Evolutionary conservation across 371 early-diverging fungal genomes (phyloP), one percentile per base, ranked within the genome.

Genomic region (Apophysomyces ossiformis): DNA sequence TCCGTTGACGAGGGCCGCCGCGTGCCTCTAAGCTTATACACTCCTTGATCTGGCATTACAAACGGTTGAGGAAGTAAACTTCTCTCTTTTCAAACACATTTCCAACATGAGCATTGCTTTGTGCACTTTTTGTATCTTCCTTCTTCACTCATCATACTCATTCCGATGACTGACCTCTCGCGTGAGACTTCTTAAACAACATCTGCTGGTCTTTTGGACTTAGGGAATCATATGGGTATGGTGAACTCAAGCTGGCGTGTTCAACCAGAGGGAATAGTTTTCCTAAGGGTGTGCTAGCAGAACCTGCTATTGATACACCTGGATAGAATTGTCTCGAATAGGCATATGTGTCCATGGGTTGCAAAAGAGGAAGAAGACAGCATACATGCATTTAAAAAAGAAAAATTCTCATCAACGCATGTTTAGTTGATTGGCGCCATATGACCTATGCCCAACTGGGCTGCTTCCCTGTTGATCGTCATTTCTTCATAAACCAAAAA

Each of bases 321-420:
- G n/a, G 54, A 50, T 21, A 18, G 8, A 26, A 26, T 26, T 50
- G 35, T 50, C 21, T 50, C 2, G 9, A 11, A 50, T n/a, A 21
- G 16, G 54, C 54, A 50, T 32, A 50, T 21, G 54, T 16, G 2
- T 16, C 54, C 54, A 50, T 50, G 54, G 21, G 9, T 26, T 21
- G 21, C 9, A 26, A 50, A 50, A 50, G 21, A 26, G 21, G 54
- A n/a, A 50, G n/a, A 21, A n/a, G 9, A 50, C 4, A 50, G 21
- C 2, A 47, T 7, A 47, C 7, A 47, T n/a, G 18, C 13, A 47
- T 7, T n/a, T 7, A 47, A 47, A 7, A 47, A 47, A n/a, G 16
- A 47, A 50, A 50, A 50, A 21, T 50, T 50, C 54, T 21, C 54
- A 50, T 50, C 21, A 26, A 26, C 54, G 54, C 54, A 50, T 50